phyloP scores from a whole-genome alignment of 2,329 filamentous ascomycete species.

The Fusarium albidum region DNA sequence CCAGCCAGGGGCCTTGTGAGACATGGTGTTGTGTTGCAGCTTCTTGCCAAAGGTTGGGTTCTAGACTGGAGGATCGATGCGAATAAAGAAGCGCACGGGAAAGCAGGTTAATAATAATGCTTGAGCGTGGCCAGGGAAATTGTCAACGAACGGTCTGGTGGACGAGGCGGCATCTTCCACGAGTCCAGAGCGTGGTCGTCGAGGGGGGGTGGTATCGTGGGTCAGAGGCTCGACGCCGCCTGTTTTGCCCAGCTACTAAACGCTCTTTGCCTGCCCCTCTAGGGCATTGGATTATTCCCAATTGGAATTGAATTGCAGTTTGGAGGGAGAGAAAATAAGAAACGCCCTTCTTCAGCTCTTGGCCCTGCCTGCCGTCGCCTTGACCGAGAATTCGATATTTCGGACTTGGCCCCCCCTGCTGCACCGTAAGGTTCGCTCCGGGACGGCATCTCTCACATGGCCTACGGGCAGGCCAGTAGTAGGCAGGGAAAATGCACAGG shows the following conservation, averaged over 20 bases:
- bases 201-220: slow-evolving; percentile 18
- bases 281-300: slow-evolving; percentile 12
- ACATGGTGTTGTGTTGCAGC: slow-evolving; percentile 23
- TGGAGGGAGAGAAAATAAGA: background rate
- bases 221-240: slow-evolving; percentile 19
- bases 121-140: slow-evolving; percentile 18
- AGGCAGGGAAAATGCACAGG: slow-evolving; percentile 7
- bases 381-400: background rate
- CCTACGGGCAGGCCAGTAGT: slow-evolving; percentile 13
- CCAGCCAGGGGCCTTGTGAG: slow-evolving; percentile 25
- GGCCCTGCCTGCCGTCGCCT: slow-evolving; percentile 14
- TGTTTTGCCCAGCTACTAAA: background rate
- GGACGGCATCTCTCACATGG: slow-evolving; percentile 5
- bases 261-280: slow-evolving; percentile 1
- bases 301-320: slow-evolving; percentile 17
- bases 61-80: slow-evolving; percentile 10
- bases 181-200: slow-evolving; percentile 19
- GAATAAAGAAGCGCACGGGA: background rate
- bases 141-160: slow-evolving; percentile 15
- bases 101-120: background rate
- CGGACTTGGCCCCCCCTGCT: slow-evolving; percentile 27
- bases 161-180: background rate
- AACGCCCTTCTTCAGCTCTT: slow-evolving; percentile 23
- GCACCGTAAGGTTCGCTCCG: slow-evolving; percentile 30
- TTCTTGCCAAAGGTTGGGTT: slow-evolving; percentile 8